Percentiles rank a stretch among this genome's conserved stretches.
Evolutionary conservation across 208 protist genomes (phyloP).

Genomic region (Endotrypanum monterogeii): DNA sequence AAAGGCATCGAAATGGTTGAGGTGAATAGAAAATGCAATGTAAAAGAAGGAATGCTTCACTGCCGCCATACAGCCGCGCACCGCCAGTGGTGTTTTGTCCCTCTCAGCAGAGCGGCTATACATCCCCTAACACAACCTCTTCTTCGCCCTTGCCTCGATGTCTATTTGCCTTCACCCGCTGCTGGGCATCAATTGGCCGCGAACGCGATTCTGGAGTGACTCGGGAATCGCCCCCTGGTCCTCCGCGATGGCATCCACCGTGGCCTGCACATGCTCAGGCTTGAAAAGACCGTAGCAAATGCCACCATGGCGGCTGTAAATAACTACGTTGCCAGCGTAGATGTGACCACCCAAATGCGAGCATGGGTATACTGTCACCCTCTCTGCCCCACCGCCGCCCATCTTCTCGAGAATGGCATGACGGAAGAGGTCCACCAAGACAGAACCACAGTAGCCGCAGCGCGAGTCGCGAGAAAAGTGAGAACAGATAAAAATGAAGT

Average conservation of each 20-base stretch:
- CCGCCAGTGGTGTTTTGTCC: not conserved
- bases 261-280: constrained; percentile 63
- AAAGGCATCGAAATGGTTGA: too few relatives aligned
- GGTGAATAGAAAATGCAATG: not conserved
- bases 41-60: not conserved
- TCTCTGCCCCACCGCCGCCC: constrained; percentile 31
- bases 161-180: not conserved
- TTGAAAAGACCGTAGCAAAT: constrained; percentile 90
- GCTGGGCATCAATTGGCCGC: constrained; percentile 44
- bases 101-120: not conserved
- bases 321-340: constrained; percentile 90
- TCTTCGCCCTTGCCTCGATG: not conserved
- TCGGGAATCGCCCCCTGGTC: constrained; percentile 50
- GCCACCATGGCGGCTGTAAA: constrained; percentile 82
- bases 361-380: constrained; percentile 71
- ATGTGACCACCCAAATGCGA: constrained; percentile 90
- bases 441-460: constrained; percentile 89
- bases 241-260: constrained; percentile 63
- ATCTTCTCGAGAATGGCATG: constrained; percentile 45
- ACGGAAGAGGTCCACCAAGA: constrained; percentile 83
- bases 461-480: constrained; percentile 80
- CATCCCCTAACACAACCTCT: not conserved
- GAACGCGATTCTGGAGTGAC: constrained; percentile 57
- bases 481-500: constrained; percentile 86
- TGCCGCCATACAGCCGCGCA: too few relatives aligned